Conservation (phyloP, 1,139 yeast species). For the Kazachstania sp. region DNA sequence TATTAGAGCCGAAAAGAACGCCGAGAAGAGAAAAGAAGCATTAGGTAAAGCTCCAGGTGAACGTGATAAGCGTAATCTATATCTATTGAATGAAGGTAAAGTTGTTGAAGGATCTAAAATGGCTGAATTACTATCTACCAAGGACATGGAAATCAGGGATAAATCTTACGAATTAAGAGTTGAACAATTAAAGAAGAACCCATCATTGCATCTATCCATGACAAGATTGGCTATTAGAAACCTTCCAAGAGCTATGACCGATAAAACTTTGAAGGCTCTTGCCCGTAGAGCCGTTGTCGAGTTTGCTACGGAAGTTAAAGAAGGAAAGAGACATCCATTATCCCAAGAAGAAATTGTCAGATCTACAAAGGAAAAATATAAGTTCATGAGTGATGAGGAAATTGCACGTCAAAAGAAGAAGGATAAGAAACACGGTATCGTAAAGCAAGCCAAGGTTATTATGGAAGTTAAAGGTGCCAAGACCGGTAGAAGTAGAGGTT, state of each 20-base stretch:
- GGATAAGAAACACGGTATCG: slow-evolving; percentile 77
- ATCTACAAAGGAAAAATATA: slow-evolving; percentile 60
- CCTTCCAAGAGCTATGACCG: slow-evolving; percentile 85
- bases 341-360: slow-evolving; percentile 83
- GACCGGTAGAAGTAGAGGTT: slow-evolving; percentile 88
- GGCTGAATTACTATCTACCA: slow-evolving; percentile 55
- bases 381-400: slow-evolving; percentile 39
- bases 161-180: slow-evolving; percentile 80
- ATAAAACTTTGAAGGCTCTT: slow-evolving; percentile 78
- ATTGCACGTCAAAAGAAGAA: slow-evolving; percentile 41
- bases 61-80: slow-evolving; percentile 77
- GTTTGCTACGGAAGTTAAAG: slow-evolving; percentile 86
- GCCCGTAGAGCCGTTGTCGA: slow-evolving; percentile 93
- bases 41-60: slow-evolving; percentile 76
- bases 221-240: slow-evolving; percentile 93
- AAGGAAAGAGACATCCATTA: slow-evolving; percentile 68
- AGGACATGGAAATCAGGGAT: slow-evolving; percentile 83
- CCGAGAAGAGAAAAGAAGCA: slow-evolving; percentile 61
- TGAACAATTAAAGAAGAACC: slow-evolving; percentile 83
- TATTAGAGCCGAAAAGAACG: slow-evolving; percentile 62
- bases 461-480: slow-evolving; percentile 85
- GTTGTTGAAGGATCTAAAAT: slow-evolving; percentile 73
- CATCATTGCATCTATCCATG: slow-evolving; percentile 79
- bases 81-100: slow-evolving; percentile 87
- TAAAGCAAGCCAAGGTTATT: slow-evolving; percentile 85